phyloP scores from a whole-genome alignment of 2,329 filamentous ascomycete genomes.

The Gnomoniopsis sp. region DNA sequence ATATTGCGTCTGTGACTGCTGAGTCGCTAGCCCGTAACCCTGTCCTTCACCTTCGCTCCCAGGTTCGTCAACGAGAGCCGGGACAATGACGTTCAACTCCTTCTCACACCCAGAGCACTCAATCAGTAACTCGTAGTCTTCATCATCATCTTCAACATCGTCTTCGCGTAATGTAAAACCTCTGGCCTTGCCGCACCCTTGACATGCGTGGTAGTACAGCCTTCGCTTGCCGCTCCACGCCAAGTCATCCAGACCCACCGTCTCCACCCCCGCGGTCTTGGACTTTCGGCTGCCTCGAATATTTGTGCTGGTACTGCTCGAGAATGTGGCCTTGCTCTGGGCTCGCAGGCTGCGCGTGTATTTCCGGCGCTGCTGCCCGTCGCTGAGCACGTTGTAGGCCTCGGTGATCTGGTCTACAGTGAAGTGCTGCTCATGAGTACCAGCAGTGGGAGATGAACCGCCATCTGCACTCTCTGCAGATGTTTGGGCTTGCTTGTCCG shows the following conservation, averaged over 20 bases:
- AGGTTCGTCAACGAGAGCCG: slow-evolving; percentile 1
- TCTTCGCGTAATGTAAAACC: slow-evolving; percentile 21
- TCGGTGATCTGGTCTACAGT: slow-evolving; percentile 13
- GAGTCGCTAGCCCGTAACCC: neutral
- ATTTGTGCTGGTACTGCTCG: neutral
- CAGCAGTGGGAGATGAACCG: neutral
- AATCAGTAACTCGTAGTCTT: slow-evolving; percentile 8
- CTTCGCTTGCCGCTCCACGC: slow-evolving; percentile 33
- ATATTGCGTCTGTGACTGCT: neutral
- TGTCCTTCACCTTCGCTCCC: neutral
- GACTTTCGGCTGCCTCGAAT: neutral
- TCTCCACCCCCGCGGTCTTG: slow-evolving; percentile 35
- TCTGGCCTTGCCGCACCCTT: slow-evolving; percentile 31
- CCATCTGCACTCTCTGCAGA: neutral
- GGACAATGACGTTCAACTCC: neutral
- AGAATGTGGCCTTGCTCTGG: slow-evolving; percentile 19
- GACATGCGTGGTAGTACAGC: slow-evolving; percentile 39
- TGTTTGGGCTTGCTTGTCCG: slow-evolving; percentile 32
- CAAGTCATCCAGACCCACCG: slow-evolving; percentile 44
- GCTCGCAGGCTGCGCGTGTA: slow-evolving; percentile 2
- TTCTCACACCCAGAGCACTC: neutral
- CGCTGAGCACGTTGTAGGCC: slow-evolving; percentile 7
- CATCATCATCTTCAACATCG: slow-evolving; percentile 5
- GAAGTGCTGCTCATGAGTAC: slow-evolving; percentile 2
- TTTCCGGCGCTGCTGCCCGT: neutral